These are phyloP conservation scores for Ogataea wickerhamii DNA, from an alignment of 805 yeast genomes.

Conservation along the genomic window DNA sequence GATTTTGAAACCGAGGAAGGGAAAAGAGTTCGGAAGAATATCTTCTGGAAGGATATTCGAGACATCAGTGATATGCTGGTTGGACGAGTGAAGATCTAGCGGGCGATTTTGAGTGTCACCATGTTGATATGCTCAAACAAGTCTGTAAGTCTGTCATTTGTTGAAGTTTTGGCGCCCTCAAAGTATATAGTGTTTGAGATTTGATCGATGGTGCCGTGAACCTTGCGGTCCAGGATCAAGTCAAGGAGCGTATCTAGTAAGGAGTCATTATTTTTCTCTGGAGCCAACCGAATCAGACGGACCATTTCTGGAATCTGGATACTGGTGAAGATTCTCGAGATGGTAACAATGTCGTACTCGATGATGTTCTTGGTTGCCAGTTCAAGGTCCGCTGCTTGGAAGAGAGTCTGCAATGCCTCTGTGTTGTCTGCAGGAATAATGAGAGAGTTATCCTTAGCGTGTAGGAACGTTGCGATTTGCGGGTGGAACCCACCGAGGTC, in stretches of 20 bases:
- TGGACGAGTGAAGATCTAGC: constrained; percentile 49
- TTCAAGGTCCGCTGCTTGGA: constrained; percentile 4
- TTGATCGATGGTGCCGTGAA: constrained; percentile 27
- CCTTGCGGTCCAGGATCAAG: constrained; percentile 20
- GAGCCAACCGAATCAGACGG: constrained; percentile 10
- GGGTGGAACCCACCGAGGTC: too few relatives aligned
- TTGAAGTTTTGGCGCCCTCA: constrained; percentile 3
- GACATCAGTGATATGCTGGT: constrained; percentile 82
- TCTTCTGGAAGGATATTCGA: constrained; percentile 77
- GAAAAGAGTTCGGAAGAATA: constrained; percentile 82
- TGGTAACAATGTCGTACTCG: constrained; percentile 21
- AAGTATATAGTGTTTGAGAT: constrained; percentile 18
- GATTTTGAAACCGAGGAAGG: constrained; percentile 81
- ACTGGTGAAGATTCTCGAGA: constrained; percentile 21
- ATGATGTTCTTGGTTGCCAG: constrained; percentile 11
- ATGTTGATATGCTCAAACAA: constrained; percentile 11
- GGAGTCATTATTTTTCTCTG: constrained; percentile 5
- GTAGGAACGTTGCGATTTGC: too few relatives aligned
- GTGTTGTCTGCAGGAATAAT: not conserved
- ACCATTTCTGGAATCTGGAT: constrained; percentile 16
- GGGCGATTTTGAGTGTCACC: constrained; percentile 7
- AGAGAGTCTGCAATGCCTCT: too few relatives aligned
- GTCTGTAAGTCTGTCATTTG: constrained; percentile 10
- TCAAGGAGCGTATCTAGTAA: constrained; percentile 15
- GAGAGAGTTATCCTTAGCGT: not conserved